These are phyloP conservation scores for Silene vulgaris DNA, from an alignment of 179 eudicot species.

Conservation along the genomic window DNA sequence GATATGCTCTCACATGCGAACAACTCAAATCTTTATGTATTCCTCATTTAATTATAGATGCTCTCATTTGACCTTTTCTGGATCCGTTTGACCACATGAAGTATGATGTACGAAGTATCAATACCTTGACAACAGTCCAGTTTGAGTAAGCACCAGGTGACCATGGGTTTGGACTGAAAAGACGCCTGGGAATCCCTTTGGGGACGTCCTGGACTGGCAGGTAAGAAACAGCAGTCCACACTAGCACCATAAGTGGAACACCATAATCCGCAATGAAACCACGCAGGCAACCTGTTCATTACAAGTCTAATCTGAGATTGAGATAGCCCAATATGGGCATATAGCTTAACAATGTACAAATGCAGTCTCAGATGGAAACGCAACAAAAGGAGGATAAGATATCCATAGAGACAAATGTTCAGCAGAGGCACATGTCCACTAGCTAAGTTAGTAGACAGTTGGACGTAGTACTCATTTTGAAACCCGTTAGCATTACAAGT, in stretches of 20 bases:
- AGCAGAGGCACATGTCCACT: neutral
- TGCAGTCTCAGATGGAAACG: neutral
- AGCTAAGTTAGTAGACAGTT: neutral
- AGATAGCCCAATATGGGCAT: neutral
- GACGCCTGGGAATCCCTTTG: constrained; percentile 80
- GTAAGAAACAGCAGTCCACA: constrained; percentile 92
- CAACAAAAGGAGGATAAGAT: neutral
- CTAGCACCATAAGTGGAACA: constrained; percentile 92
- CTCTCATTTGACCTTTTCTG: neutral
- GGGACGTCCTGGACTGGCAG: constrained; percentile 77
- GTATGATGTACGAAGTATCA: constrained; percentile 7
- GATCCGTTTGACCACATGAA: neutral
- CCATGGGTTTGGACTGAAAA: constrained; percentile 97
- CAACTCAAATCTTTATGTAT: neutral
- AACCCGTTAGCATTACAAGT: neutral
- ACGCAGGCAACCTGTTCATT: constrained; percentile 66
- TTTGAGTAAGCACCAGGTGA: constrained; percentile 92
- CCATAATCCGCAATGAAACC: constrained; percentile 95
- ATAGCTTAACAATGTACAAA: neutral
- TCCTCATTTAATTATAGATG: neutral
- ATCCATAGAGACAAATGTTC: neutral
- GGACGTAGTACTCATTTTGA: neutral
- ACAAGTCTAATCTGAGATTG: neutral
- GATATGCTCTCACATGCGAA: neutral
- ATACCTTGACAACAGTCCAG: constrained; percentile 93